Evolutionary conservation across 164 flowering plant genomes (phyloP).

Genomic region (Vitis rotundifolia): DNA sequence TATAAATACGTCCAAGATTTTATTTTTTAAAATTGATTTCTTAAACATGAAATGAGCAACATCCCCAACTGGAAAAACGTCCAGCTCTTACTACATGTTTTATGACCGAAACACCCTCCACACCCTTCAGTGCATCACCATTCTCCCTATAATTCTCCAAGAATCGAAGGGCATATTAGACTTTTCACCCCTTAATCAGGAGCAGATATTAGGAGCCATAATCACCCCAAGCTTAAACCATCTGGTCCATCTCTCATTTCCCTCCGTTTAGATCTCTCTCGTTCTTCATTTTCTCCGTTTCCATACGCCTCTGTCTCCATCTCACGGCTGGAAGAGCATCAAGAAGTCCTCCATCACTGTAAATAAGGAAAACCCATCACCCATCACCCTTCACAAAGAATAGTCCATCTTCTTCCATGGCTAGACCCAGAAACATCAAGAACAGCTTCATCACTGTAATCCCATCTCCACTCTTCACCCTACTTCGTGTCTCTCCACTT

Average conservation of each 20-base stretch:
- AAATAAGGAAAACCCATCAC: not conserved
- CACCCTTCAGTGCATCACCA: not conserved
- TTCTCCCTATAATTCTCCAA: not conserved
- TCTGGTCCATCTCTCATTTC: too few relatives aligned
- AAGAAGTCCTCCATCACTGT: too few relatives aligned
- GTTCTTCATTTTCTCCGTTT: not conserved
- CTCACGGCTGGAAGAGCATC: too few relatives aligned
- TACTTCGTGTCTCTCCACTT: conserved; percentile 15
- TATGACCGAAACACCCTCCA: conserved; percentile 11
- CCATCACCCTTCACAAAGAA: not conserved
- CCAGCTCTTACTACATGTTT: not conserved
- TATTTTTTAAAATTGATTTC: too few relatives aligned
- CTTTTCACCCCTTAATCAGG: not conserved
- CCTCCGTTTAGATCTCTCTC: not conserved
- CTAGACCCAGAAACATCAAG: conserved; percentile 37
- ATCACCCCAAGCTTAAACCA: not conserved
- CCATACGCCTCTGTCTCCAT: too few relatives aligned
- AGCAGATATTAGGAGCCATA: not conserved
- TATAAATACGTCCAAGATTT: too few relatives aligned
- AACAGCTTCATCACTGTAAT: conserved; percentile 19
- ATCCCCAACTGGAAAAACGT: conserved; percentile 5
- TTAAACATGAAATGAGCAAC: too few relatives aligned
- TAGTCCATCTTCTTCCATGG: conserved; percentile 19
- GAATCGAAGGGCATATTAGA: not conserved
- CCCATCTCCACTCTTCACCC: conserved; percentile 27